phyloP scores from a whole-genome alignment of 306 rosid genomes.

The Ceratonia siliqua region DNA sequence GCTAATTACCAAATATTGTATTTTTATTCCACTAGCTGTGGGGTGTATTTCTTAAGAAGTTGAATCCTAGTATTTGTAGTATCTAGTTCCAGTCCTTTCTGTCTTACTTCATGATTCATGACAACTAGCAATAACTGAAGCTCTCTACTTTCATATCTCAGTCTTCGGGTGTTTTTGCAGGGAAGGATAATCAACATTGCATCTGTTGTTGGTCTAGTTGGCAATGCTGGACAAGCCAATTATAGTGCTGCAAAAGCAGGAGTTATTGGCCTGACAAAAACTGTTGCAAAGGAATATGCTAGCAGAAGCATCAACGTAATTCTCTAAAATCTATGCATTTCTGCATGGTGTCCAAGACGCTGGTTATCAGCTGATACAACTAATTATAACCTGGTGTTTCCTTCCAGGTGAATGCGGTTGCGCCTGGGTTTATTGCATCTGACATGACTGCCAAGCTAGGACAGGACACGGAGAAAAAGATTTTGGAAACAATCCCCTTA shows the following conservation, averaged over 20 bases:
- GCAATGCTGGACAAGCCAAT: slow-evolving; percentile 95
- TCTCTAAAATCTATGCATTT: slow-evolving; percentile 21
- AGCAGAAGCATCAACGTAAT: slow-evolving; percentile 87
- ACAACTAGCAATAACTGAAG: slow-evolving; percentile 4
- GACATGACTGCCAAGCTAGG: slow-evolving; percentile 97
- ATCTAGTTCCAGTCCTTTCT: neutral
- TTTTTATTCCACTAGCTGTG: neutral
- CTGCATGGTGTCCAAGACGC: neutral
- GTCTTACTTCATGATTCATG: slow-evolving; percentile 16
- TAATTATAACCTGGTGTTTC: slow-evolving; percentile 21
- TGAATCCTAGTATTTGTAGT: neutral
- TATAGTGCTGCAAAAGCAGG: slow-evolving; percentile 99
- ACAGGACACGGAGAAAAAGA: slow-evolving; percentile 78
- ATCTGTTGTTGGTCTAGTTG: slow-evolving; percentile 93
- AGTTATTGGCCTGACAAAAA: slow-evolving; percentile 89
- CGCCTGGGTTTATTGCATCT: slow-evolving; percentile 96
- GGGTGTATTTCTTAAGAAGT: neutral
- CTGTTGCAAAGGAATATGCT: slow-evolving; percentile 87
- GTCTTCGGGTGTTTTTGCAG: slow-evolving; percentile 45
- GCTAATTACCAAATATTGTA: neutral
- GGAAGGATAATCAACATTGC: slow-evolving; percentile 94
- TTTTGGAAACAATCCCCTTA: slow-evolving; percentile 77
- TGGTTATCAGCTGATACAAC: slow-evolving; percentile 23
- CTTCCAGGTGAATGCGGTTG: slow-evolving; percentile 90
- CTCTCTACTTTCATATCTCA: slow-evolving; percentile 15